Conservation (phyloP, 78 protist genomes). For the Speleostelium caveatum region DNA sequence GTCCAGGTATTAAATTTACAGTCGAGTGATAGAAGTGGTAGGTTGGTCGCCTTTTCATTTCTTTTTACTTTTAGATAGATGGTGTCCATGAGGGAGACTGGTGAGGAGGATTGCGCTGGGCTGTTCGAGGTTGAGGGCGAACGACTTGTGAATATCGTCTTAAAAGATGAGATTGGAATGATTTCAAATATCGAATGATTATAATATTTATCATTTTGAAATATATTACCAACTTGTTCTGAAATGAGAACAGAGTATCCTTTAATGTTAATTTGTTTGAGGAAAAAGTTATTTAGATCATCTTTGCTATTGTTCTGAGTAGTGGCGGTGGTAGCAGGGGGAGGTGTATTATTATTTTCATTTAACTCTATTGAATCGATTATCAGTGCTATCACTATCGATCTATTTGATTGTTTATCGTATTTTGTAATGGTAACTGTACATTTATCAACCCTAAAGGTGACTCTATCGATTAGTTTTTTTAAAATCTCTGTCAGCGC, state of each 20-base stretch:
- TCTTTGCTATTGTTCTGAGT: background rate
- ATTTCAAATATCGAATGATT: constrained; percentile 17
- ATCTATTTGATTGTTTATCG: constrained; percentile 17
- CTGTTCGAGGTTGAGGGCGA: background rate
- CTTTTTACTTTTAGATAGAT: constrained; percentile 38
- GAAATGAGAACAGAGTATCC: constrained; percentile 8
- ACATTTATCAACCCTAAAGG: constrained; percentile 37
- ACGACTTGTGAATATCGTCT: constrained; percentile 43
- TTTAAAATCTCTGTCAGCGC: constrained; percentile 51
- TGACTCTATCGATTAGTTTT: constrained; percentile 37
- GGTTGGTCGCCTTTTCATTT: background rate
- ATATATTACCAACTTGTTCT: constrained; percentile 34
- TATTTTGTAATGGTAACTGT: constrained; percentile 18
- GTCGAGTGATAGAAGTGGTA: background rate
- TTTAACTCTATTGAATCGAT: constrained; percentile 51
- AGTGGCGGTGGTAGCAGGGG: no score
- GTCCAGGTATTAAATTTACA: constrained; percentile 5
- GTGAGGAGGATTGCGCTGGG: background rate
- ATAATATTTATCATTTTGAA: constrained; percentile 19
- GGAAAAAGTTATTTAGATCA: constrained; percentile 13
- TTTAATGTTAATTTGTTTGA: constrained; percentile 12
- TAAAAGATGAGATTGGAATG: constrained; percentile 9
- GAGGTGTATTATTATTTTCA: background rate
- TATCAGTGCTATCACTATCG: constrained; percentile 2
- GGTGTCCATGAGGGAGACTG: background rate